These are phyloP conservation scores for Apophysomyces ossiformis DNA, from an alignment of 371 early-diverging fungal species.

Conservation along the genomic window DNA sequence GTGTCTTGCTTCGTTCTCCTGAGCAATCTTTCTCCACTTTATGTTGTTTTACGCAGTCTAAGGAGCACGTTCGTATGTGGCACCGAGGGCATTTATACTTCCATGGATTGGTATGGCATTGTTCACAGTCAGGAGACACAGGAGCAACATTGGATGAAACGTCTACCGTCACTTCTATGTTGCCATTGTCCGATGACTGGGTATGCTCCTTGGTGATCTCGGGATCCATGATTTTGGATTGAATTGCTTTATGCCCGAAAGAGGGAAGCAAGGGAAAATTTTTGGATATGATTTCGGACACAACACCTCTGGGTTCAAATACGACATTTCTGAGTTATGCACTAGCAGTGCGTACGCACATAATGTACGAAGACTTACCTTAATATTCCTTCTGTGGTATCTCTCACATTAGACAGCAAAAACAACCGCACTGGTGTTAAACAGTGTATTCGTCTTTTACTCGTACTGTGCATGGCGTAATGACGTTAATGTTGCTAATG, in stretches of 20 bases:
- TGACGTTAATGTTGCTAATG: no score
- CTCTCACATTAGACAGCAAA: no score
- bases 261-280: no score
- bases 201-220: neutral
- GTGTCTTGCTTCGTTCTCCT: constrained; percentile 67
- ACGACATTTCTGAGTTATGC: no score
- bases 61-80: constrained; percentile 62
- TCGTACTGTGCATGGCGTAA: no score
- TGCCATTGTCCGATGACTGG: neutral
- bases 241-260: neutral
- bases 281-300: no score
- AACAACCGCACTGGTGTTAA: no score
- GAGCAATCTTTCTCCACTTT: constrained; percentile 61
- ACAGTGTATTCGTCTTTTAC: no score
- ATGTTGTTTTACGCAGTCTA: constrained; percentile 68
- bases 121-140: constrained; percentile 30
- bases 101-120: constrained; percentile 36
- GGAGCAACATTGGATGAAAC: neutral
- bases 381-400: no score
- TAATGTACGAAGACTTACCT: no score
- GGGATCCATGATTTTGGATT: constrained; percentile 1
- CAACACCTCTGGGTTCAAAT: no score
- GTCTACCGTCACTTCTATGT: neutral
- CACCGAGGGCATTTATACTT: constrained; percentile 81
- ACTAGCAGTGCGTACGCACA: no score